A percentile compares a stretch with the other conserved stretches of the same genome.
These are phyloP conservation scores for Cyamopsis tetragonoloba DNA, from an alignment of 306 rosid genomes.

Conservation along the genomic window DNA sequence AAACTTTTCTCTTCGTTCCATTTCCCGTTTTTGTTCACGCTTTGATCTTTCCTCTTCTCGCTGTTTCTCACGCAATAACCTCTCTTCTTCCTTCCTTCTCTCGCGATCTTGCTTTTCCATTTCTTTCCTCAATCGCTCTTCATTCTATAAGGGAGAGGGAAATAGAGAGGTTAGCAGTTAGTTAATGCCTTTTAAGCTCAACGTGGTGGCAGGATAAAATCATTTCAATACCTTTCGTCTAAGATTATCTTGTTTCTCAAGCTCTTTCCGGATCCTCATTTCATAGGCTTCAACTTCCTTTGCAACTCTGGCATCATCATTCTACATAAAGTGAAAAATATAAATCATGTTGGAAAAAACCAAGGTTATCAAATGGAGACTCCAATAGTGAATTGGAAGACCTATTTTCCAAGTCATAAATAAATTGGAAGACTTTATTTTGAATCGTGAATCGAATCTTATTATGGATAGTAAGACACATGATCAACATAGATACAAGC, in stretches of 20 bases:
- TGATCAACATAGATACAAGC: too few relatives aligned
- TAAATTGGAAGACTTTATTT: too few relatives aligned
- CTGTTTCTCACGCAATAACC: constrained; percentile 84
- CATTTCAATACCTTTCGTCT: constrained; percentile 61
- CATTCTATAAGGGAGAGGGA: constrained; percentile 46
- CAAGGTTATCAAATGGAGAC: too few relatives aligned
- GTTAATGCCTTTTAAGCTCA: neutral
- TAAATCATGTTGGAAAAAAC: constrained; percentile 22
- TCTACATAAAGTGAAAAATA: constrained; percentile 39
- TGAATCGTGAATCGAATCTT: too few relatives aligned
- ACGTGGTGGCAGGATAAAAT: neutral
- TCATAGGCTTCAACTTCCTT: constrained; percentile 86
- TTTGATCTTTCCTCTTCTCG: constrained; percentile 83
- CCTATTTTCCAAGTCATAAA: too few relatives aligned
- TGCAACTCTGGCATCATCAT: constrained; percentile 64
- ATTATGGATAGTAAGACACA: too few relatives aligned
- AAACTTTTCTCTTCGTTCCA: constrained; percentile 86
- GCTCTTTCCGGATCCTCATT: constrained; percentile 78
- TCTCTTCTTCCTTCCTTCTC: constrained; percentile 94
- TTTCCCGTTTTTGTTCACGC: constrained; percentile 89
- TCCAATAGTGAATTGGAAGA: too few relatives aligned
- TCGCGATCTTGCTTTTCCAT: constrained; percentile 91
- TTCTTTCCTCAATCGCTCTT: constrained; percentile 83
- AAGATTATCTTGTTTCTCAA: constrained; percentile 89
- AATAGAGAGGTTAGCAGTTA: constrained; percentile 22